Percentiles rank a stretch among this genome's conserved stretches.
phyloP scores from a whole-genome alignment of 2,329 filamentous ascomycete genomes.

The Myotisia sp. region DNA sequence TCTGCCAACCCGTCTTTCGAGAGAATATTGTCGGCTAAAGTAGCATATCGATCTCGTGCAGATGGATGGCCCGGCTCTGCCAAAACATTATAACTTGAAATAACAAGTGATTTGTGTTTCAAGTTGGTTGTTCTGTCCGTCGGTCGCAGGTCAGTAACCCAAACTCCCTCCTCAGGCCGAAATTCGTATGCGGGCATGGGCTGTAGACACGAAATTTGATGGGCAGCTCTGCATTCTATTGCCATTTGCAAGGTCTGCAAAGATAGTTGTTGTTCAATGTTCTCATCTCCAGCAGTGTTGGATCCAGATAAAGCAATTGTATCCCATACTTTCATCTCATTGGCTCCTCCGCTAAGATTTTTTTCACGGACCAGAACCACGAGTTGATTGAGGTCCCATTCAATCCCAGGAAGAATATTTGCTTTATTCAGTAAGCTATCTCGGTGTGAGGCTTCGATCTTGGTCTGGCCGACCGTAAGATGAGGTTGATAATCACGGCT shows the following conservation, averaged over 20 bases:
- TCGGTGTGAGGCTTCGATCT: conserved; percentile 35
- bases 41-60: conserved; percentile 23
- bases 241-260: not conserved
- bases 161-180: conserved; percentile 14
- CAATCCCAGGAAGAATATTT: conserved; percentile 32
- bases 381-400: conserved; percentile 38
- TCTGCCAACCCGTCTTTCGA: conserved; percentile 22
- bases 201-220: not conserved
- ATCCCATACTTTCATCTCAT: conserved; percentile 46
- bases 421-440: conserved; percentile 41
- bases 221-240: not conserved
- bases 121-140: conserved; percentile 7
- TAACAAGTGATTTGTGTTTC: conserved; percentile 14
- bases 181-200: conserved; percentile 19
- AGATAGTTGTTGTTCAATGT: not conserved
- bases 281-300: not conserved
- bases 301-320: conserved; percentile 22
- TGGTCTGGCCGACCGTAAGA: conserved; percentile 47
- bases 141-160: conserved; percentile 13
- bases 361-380: conserved; percentile 41
- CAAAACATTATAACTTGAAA: conserved; percentile 34
- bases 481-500: conserved; percentile 33
- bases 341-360: conserved; percentile 16
- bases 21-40: conserved; percentile 23
- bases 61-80: conserved; percentile 26